Conservation (phyloP, 1,284 basidiomycete genomes). For the Cryptococcus jaspeensis region DNA sequence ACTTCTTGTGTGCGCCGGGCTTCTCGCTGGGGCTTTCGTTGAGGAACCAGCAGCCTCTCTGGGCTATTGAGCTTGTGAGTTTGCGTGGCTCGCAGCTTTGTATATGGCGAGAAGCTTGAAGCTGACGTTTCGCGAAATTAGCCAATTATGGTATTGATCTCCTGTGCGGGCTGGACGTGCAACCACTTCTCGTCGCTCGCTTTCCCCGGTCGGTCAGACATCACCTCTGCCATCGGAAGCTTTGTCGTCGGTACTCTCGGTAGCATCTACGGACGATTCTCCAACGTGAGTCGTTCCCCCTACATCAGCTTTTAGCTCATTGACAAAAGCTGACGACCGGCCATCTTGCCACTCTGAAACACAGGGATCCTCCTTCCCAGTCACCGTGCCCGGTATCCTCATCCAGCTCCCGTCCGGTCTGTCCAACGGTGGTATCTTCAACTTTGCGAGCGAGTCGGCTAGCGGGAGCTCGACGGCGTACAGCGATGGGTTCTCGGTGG, state of each 20-base stretch:
- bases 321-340: not conserved
- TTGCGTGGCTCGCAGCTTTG: not conserved
- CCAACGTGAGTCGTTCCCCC: constrained; percentile 69
- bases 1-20: constrained; percentile 76
- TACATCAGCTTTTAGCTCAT: constrained; percentile 49
- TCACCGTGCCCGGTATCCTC: constrained; percentile 66
- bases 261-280: constrained; percentile 78
- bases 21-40: constrained; percentile 73
- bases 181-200: constrained; percentile 69
- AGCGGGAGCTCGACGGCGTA: constrained; percentile 16
- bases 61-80: constrained; percentile 67
- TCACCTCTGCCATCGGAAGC: constrained; percentile 70
- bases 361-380: constrained; percentile 46
- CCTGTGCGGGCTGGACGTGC: constrained; percentile 70
- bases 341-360: not conserved
- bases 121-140: constrained; percentile 1
- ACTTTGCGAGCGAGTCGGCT: constrained; percentile 38
- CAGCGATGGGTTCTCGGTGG: constrained; percentile 46
- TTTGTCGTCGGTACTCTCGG: constrained; percentile 80
- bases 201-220: constrained; percentile 69
- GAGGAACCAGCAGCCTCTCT: constrained; percentile 71
- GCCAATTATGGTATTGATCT: constrained; percentile 63
- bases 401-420: constrained; percentile 86
- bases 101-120: too few relatives aligned
- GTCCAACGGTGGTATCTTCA: constrained; percentile 78